A percentile compares a stretch with the other conserved stretches of the same genome.
Evolutionary conservation across 2,329 filamentous ascomycete species (phyloP).

Genomic region (Furcasterigmium furcatum): DNA sequence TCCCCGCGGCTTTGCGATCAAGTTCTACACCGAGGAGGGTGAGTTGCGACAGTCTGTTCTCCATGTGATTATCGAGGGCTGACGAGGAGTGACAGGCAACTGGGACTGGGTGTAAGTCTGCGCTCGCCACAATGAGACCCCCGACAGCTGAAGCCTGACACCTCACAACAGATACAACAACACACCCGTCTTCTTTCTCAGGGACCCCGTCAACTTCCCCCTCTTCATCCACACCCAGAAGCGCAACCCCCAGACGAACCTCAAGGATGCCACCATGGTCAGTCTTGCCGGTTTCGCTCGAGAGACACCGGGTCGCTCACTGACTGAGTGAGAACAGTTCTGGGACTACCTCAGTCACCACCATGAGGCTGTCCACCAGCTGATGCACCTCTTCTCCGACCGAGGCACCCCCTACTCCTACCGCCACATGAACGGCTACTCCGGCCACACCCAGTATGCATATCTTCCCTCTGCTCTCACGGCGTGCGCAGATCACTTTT

Average conservation of each 20-base stretch:
- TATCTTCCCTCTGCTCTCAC: background rate
- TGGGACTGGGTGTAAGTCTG: conserved; percentile 61
- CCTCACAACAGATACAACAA: conserved; percentile 69
- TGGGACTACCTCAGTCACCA: conserved; percentile 50
- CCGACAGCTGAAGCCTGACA: too few relatives aligned
- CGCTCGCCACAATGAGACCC: too few relatives aligned
- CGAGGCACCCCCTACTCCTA: conserved; percentile 63
- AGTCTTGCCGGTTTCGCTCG: conserved; percentile 7
- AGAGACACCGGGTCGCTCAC: conserved; percentile 28
- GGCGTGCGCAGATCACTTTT: background rate
- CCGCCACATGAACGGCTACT: conserved; percentile 66
- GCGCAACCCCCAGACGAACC: conserved; percentile 68
- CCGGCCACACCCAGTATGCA: conserved; percentile 48
- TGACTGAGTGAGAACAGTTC: conserved; percentile 4
- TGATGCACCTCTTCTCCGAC: conserved; percentile 66
- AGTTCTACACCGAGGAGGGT: conserved; percentile 69
- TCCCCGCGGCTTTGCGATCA: conserved; percentile 67
- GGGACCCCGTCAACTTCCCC: conserved; percentile 73
- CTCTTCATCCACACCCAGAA: conserved; percentile 77
- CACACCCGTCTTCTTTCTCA: conserved; percentile 73
- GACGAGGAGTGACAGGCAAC: conserved; percentile 24
- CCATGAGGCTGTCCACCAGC: conserved; percentile 60
- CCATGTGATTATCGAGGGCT: too few relatives aligned
- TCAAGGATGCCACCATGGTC: conserved; percentile 65
- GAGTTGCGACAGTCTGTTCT: conserved; percentile 28